These are phyloP conservation scores for Bocquillonia castaneifolia DNA, from an alignment of 441 rosid genomes.

Conservation along the genomic window DNA sequence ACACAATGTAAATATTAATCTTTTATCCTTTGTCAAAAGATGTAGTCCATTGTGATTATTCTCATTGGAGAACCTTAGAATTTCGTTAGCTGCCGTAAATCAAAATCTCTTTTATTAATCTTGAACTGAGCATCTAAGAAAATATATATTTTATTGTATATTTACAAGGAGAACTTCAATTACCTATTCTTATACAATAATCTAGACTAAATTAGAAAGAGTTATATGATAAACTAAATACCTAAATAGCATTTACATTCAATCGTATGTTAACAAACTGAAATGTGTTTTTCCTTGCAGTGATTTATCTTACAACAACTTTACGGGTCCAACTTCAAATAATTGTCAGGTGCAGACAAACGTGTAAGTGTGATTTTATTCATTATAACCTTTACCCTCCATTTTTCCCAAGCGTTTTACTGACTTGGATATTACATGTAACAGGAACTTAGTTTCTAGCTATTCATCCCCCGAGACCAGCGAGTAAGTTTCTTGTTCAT, in stretches of 20 bases:
- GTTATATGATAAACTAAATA: too few species aligned
- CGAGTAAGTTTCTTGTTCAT: constrained; percentile 45
- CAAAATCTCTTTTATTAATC: not conserved
- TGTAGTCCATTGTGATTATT: too few species aligned
- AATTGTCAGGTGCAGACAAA: constrained; percentile 39
- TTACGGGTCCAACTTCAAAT: constrained; percentile 33
- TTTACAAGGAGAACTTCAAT: too few species aligned
- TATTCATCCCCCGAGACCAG: constrained; percentile 32
- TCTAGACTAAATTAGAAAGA: too few species aligned
- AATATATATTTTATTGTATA: too few species aligned
- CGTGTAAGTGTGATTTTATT: constrained; percentile 42
- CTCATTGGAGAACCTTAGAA: too few species aligned
- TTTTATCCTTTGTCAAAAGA: too few species aligned
- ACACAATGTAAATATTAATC: too few species aligned
- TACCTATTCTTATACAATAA: too few species aligned
- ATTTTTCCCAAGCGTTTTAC: constrained; percentile 2
- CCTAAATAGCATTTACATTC: too few species aligned
- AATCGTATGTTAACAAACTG: too few species aligned
- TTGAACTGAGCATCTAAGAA: constrained; percentile 2
- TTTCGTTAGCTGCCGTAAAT: not conserved
- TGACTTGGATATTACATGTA: not conserved
- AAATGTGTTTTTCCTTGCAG: constrained; percentile 32
- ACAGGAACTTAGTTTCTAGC: constrained; percentile 72
- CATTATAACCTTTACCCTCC: not conserved
- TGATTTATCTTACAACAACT: constrained; percentile 86